Evolutionary conservation across 2,329 filamentous ascomycete species (phyloP), one percentile per base, ranked within the genome.

Genomic region (Ampelomyces quisqualis): DNA sequence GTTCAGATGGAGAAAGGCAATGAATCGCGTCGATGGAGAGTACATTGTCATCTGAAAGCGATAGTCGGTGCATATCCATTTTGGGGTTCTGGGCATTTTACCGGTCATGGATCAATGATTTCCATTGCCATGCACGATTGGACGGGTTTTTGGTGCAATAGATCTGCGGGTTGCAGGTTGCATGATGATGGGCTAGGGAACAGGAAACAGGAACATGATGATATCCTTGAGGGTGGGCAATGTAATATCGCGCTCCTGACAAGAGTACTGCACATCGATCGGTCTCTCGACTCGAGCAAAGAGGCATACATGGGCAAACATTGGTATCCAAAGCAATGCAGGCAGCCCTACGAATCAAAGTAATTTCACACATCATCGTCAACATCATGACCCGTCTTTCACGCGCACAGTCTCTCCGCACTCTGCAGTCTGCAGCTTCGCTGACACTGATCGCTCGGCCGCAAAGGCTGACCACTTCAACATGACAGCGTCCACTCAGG

Each of bases 1-100:
- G 8, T 75, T 77, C 43, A 51, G 71, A 34, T 77, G 74, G 74
- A 65, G 74, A 50, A 73, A 67, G 46, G 73, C 72, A n/a, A 77
- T 77, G 74, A 64, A 73, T 51, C 62, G 72, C 38, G 64, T 71
- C 11, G 73, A 76, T 53, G 74, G 74, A 15, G 74, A 77, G 62
- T 77, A 77, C 52, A 74, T 77, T 57, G 63, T 77, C 43, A 71
- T 77, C 38, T 76, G 60, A 73, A 32, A 32, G 30, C 30, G 18
- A 32, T 47, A 18, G n/a, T n/a, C 34, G 22, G 34, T 37, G 37
- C 37, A 34, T 32, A 34, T 24, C 37, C 37, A 29, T 39, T 43
- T 51, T 50, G 44, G 38, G 47, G 38, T 49, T 53, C 50, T 34
- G 37, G n/a, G 45, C 46, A 49, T 44, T 21, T 24, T 38, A 10